Evolutionary conservation across 2,329 filamentous ascomycete species (phyloP), one percentile per base, ranked within the genome.

Genomic region (Exophiala mesophila): DNA sequence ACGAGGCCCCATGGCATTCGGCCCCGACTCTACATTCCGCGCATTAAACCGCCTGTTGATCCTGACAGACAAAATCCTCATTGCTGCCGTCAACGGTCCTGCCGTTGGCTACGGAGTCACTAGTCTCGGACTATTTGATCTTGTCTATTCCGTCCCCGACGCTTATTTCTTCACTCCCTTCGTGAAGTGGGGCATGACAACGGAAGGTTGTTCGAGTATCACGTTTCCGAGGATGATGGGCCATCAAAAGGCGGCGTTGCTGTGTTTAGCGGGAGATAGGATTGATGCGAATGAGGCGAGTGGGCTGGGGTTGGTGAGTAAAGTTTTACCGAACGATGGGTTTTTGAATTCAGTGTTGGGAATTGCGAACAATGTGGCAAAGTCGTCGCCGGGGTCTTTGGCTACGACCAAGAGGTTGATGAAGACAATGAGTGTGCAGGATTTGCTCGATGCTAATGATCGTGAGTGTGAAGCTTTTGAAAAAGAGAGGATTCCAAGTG

Each of bases 131-230:
- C 83, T 86, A 62, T 85, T 85, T 15, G 90, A 97, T 70, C 96
- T 97, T 69, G 78, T 97, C 62, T 97, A 97, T 73, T 80, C 77
- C 61, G 74, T 83, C 0, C 88, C 88, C 0, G 75, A 83, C 54
- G 70, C 88, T 21, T 96, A 87, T 66, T 73, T 97, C 19, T 79
- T 96, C 19, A 94, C 88, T 1, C 90, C 90, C 4, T 97, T 97
- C 67, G 83, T 82, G 4, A 89, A 85, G 1, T 76, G 97, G 2
- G 90, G 90, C 1, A 77, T 97, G 1, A 88, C 95, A 1, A 77
- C 88, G 41, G 90, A 97, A 68, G 90, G 89, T 30, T 86, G 83
- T 35, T 80, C 88, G 0, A 87, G 81, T 21, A 24, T 41, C 33
- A 52, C 45, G 2, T 49, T 52, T 31, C n/a, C 37, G 15, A 13